phyloP scores from a whole-genome alignment of 805 yeast genomes.

The Saccharomyces cerevisiae region DNA sequence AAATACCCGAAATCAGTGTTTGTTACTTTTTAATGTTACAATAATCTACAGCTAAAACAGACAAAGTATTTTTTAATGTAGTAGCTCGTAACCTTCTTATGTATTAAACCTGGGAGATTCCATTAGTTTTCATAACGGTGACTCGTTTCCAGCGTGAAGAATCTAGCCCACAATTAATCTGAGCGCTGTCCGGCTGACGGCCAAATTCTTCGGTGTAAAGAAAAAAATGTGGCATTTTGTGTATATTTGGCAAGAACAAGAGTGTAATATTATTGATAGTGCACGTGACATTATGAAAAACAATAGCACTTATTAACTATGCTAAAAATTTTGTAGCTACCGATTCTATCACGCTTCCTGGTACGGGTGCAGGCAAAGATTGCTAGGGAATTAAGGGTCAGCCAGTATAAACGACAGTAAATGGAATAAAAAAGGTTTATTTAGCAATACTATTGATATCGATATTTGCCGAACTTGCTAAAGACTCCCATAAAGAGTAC shows the following conservation, averaged over 20 bases:
- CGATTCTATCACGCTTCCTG: not conserved
- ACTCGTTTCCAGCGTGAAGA: not conserved
- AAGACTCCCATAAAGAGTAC: slow-evolving; percentile 24
- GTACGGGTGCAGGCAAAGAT: not conserved
- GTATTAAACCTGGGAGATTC: not conserved
- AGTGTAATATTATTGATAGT: not conserved
- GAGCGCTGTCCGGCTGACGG: not conserved
- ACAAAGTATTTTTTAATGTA: not conserved
- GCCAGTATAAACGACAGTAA: not conserved
- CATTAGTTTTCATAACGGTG: not conserved
- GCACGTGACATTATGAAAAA: not conserved
- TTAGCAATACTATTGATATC: not conserved
- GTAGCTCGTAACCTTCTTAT: not conserved
- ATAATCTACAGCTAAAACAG: not conserved
- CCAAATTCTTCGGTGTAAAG: not conserved
- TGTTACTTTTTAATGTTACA: not conserved
- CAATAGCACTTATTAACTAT: not conserved
- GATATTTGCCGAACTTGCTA: slow-evolving; percentile 13
- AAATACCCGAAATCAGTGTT: not conserved
- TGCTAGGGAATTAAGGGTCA: not conserved
- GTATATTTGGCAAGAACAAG: not conserved
- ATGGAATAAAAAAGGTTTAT: too few species aligned
- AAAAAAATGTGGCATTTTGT: not conserved
- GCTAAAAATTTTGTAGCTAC: not conserved
- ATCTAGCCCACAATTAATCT: not conserved